phyloP scores from a whole-genome alignment of 495 filamentous ascomycete species.

The Lineolata rhizophorae region DNA sequence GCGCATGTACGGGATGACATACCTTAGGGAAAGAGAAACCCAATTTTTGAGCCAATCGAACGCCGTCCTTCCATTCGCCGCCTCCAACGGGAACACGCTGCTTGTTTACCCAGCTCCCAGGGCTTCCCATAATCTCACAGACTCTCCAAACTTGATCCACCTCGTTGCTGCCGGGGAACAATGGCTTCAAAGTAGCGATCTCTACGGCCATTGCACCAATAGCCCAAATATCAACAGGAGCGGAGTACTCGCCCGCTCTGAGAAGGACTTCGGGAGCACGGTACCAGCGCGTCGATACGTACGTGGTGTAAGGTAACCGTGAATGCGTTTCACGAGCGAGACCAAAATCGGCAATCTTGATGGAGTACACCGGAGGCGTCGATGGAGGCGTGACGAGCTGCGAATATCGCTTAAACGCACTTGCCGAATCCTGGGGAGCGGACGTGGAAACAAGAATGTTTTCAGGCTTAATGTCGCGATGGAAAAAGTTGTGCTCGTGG shows the following conservation, averaged over 20 bases:
- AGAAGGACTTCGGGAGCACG: constrained; percentile 90
- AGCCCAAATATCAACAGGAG: constrained; percentile 97
- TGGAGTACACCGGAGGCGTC: constrained; percentile 78
- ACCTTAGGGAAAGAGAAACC: constrained; percentile 95
- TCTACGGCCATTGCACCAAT: constrained; percentile 99
- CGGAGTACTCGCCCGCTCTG: constrained; percentile 89
- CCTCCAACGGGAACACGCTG: constrained; percentile 70
- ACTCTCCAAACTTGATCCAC: constrained; percentile 98
- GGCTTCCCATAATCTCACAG: constrained; percentile 98
- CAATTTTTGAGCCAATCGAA: constrained; percentile 76
- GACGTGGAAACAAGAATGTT: constrained; percentile 97
- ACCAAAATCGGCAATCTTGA: constrained; percentile 98
- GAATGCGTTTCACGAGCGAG: constrained; percentile 95
- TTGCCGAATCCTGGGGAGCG: constrained; percentile 50
- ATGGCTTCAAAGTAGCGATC: constrained; percentile 86
- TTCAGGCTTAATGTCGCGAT: constrained; percentile 97
- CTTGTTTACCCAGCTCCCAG: constrained; percentile 93
- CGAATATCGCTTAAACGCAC: constrained; percentile 77
- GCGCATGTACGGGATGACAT: constrained; percentile 3
- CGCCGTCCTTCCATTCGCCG: constrained; percentile 95
- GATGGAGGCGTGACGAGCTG: constrained; percentile 84
- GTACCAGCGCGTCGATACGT: constrained; percentile 97
- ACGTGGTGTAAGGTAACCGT: constrained; percentile 89
- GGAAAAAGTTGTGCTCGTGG: constrained; percentile 92
- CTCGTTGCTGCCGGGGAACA: constrained; percentile 96